Evolutionary conservation across 768 basidiomycete genomes (phyloP), one percentile per base, ranked within the genome.

Genomic region (Suillus subalutaceus): DNA sequence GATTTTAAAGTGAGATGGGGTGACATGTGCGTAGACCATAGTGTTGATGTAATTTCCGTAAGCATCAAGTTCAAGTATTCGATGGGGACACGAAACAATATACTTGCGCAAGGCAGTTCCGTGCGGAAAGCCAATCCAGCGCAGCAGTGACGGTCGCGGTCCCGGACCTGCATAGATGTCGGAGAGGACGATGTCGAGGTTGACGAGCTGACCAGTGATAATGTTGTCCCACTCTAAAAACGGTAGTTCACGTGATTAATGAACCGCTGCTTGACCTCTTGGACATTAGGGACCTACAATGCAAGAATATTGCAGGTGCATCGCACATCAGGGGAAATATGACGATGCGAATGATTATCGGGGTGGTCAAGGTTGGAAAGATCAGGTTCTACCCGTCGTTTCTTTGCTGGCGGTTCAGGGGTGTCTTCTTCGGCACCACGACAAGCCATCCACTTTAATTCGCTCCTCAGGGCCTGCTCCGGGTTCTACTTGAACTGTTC

Each of bases 61-160:
- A 0, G n/a, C 60, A 4, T 40, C 3, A n/a, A 80, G 73, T 55
- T 80, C 75, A 0, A 56, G 20, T 4, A 40, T 12, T 6, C 75
- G 67, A 61, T 79, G 73, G 0, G 63, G 77, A 78, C 1, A 68
- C 68, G 61, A 72, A 79, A 0, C 23, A 0, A 48, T 65, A 65
- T 0, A 77, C 75, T 50, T 63, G 46, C 8, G 52, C 18, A 15
- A 66, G 56, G 0, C n/a, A 12, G 9, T 66, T 38, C 69, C 72
- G 78, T 0, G 77, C 75, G 5, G 62, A 37, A 44, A 65, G 40
- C 76, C 76, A 79, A 5, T 79, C 70, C 2, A 65, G 63, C 3
- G 38, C 37, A 30, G 69, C 68, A 23, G 35, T 32, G 63, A 78
- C 68, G 13, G 18, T 65, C 41, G 13, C 37, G 13, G n/a, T 58